phyloP scores from a whole-genome alignment of 2,329 filamentous ascomycete genomes.

The Botrytis paeoniae region DNA sequence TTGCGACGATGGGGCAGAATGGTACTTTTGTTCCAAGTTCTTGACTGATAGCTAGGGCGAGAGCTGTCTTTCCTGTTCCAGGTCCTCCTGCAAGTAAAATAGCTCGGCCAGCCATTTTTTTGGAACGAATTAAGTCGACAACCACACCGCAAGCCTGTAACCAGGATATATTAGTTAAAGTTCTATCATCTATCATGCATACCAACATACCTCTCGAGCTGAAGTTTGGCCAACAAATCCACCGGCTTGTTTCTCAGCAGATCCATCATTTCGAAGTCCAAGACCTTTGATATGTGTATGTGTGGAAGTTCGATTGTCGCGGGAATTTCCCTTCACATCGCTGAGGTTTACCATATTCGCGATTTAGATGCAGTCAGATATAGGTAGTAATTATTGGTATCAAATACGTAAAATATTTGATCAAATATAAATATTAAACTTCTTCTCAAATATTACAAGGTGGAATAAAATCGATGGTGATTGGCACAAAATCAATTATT shows the following conservation, averaged over 20 bases:
- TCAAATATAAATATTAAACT: neutral
- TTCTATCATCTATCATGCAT: slow-evolving; percentile 50
- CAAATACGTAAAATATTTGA: neutral
- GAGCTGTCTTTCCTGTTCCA: slow-evolving; percentile 93
- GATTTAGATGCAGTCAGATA: neutral
- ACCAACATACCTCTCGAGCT: slow-evolving; percentile 73
- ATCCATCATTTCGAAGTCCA: slow-evolving; percentile 81
- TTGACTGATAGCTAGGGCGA: slow-evolving; percentile 92
- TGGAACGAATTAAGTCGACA: slow-evolving; percentile 90
- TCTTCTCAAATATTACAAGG: neutral
- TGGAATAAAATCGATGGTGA: neutral
- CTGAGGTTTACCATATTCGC: slow-evolving; percentile 77
- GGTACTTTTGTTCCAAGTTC: slow-evolving; percentile 97
- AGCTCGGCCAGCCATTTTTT: slow-evolving; percentile 96
- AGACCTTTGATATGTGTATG: slow-evolving; percentile 98
- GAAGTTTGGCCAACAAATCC: slow-evolving; percentile 88
- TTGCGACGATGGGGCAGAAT: slow-evolving; percentile 96
- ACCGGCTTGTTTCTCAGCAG: slow-evolving; percentile 71
- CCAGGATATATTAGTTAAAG: slow-evolving; percentile 78
- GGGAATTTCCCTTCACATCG: slow-evolving; percentile 90
- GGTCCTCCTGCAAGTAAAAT: slow-evolving; percentile 92
- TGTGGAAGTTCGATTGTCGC: slow-evolving; percentile 92
- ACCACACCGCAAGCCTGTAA: slow-evolving; percentile 88
- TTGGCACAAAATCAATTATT: slow-evolving; percentile 3
- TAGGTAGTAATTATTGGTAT: slow-evolving; percentile 8